These are phyloP conservation scores for Sphagnum magellanicum DNA, from an alignment of 228 moss, liverwort and hornwort genomes.

Conservation along the genomic window DNA sequence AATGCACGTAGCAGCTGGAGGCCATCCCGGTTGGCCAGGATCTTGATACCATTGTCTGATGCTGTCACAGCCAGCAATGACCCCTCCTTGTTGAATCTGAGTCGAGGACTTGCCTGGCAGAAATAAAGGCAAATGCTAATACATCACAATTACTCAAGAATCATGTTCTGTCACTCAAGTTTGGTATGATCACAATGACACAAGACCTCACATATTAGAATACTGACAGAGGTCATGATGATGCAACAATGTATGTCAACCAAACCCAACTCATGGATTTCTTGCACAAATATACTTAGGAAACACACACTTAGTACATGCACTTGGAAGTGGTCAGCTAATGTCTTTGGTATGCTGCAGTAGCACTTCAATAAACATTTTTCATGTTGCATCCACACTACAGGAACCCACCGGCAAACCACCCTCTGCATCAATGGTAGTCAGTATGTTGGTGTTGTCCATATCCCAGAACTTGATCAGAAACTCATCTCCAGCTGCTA, in stretches of 20 bases:
- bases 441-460: constrained; percentile 81
- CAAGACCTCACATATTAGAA: too few species aligned
- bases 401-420: constrained; percentile 71
- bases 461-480: constrained; percentile 99
- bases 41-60: constrained; percentile 92
- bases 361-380: neutral
- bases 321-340: too few species aligned
- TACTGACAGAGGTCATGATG: too few species aligned
- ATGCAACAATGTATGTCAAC: too few species aligned
- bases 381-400: neutral
- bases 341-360: neutral
- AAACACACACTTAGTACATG: too few species aligned
- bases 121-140: neutral
- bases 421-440: constrained; percentile 86
- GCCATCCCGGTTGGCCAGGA: constrained; percentile 86
- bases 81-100: constrained; percentile 94
- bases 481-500: constrained; percentile 97
- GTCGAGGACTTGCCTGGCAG: constrained; percentile 83
- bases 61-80: constrained; percentile 92
- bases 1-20: constrained; percentile 65
- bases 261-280: too few species aligned
- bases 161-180: neutral
- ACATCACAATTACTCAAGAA: neutral
- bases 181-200: too few species aligned
- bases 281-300: too few species aligned